phyloP scores from a whole-genome alignment of 2,329 filamentous ascomycete species.

The Claviceps pazoutovae region DNA sequence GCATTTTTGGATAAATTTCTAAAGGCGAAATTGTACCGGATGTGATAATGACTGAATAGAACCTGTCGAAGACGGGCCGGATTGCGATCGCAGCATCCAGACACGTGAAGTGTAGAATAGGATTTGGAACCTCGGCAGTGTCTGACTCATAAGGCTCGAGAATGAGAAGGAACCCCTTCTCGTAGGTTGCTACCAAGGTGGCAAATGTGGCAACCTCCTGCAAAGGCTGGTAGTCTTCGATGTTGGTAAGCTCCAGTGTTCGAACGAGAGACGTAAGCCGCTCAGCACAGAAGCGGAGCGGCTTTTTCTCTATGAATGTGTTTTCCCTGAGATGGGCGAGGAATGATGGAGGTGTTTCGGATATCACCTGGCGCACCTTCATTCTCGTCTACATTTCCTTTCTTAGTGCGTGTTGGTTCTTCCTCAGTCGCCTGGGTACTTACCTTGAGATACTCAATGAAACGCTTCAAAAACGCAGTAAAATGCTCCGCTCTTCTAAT shows the following conservation, averaged over 20 bases:
- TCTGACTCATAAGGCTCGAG: conserved; percentile 96
- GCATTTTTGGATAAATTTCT: conserved; percentile 99
- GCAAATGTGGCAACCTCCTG: conserved; percentile 98
- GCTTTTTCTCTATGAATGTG: conserved; percentile 96
- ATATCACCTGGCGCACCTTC: conserved; percentile 96
- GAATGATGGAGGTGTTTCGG: conserved; percentile 90
- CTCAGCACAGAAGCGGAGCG: conserved; percentile 86
- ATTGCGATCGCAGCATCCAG: conserved; percentile 96
- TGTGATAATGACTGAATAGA: conserved; percentile 96
- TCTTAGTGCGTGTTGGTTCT: background rate
- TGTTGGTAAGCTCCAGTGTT: conserved; percentile 89
- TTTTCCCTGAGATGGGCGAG: conserved; percentile 84
- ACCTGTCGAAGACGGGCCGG: conserved; percentile 91
- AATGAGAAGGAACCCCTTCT: conserved; percentile 90
- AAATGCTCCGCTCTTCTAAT: conserved; percentile 95
- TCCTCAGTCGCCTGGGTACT: background rate
- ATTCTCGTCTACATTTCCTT: conserved; percentile 56
- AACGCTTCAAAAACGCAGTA: conserved; percentile 83
- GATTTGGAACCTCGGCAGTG: conserved; percentile 87
- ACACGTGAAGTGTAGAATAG: conserved; percentile 92
- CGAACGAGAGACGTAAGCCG: conserved; percentile 85
- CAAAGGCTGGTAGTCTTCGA: conserved; percentile 92
- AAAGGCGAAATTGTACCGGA: conserved; percentile 93
- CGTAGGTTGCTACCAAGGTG: conserved; percentile 89
- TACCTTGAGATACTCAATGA: conserved; percentile 89